These are phyloP conservation scores for Clarkia xantiana DNA, from an alignment of 345 rosid genomes.

Conservation along the genomic window DNA sequence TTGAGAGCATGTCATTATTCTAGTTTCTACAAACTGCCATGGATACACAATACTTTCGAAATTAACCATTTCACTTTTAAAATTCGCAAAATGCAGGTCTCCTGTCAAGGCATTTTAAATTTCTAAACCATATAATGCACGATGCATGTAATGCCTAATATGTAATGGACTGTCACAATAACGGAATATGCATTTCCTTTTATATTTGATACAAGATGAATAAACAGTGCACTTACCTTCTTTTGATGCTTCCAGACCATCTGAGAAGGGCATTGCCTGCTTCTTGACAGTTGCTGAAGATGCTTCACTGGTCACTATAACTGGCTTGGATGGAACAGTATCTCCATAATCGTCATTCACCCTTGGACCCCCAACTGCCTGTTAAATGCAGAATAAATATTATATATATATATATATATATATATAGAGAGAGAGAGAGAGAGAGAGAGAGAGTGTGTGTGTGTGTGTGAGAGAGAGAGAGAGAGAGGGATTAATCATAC, in stretches of 20 bases:
- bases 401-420: too few species aligned
- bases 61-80: too few species aligned
- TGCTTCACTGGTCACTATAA: conserved; percentile 27
- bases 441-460: neutral
- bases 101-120: too few species aligned
- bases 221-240: conserved; percentile 34
- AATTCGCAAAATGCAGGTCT: too few species aligned
- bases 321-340: conserved; percentile 64
- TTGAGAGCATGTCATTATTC: too few species aligned
- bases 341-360: conserved; percentile 53
- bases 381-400: conserved; percentile 17
- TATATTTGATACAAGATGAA: conserved; percentile 2
- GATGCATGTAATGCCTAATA: too few species aligned
- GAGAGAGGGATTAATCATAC: conserved; percentile 17
- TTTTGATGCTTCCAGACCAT: conserved; percentile 23
- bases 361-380: conserved; percentile 40
- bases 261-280: conserved; percentile 17
- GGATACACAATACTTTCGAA: conserved; percentile 4
- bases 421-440: too few species aligned
- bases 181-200: too few species aligned
- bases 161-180: too few species aligned
- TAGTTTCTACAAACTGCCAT: too few species aligned
- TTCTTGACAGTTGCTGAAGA: conserved; percentile 24
- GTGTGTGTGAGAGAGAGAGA: conserved; percentile 8
- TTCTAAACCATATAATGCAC: too few species aligned